phyloP scores from a whole-genome alignment of 2,329 filamentous ascomycete species.

The Rutstroemia sp. region DNA sequence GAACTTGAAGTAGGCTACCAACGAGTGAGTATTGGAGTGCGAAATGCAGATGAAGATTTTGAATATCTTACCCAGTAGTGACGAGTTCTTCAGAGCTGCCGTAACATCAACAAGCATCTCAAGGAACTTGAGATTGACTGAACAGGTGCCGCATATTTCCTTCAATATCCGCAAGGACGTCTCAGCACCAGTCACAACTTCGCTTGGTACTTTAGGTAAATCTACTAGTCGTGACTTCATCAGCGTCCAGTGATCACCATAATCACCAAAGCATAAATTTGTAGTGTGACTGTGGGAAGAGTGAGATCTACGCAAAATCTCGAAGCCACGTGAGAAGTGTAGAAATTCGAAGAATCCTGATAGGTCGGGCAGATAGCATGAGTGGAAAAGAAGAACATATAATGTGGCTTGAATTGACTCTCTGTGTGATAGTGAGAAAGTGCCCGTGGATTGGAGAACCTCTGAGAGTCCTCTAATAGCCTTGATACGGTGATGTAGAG shows the following conservation, averaged over 20 bases:
- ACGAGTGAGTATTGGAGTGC: background rate
- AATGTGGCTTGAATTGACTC: background rate
- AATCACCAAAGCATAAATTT: background rate
- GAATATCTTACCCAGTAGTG: background rate
- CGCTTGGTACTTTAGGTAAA: background rate
- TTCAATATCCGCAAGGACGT: background rate
- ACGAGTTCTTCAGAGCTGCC: background rate
- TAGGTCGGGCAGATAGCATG: background rate
- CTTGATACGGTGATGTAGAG: background rate
- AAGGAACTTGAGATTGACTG: background rate
- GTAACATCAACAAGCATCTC: background rate
- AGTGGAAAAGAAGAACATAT: background rate
- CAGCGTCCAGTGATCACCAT: background rate
- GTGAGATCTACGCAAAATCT: background rate
- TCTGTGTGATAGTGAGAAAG: background rate
- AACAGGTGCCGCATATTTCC: background rate
- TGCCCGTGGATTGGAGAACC: background rate
- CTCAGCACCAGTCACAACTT: background rate
- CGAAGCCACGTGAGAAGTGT: background rate
- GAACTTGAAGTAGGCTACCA: background rate
- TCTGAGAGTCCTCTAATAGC: background rate
- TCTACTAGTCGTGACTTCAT: background rate
- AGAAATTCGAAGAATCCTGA: background rate
- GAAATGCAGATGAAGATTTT: background rate
- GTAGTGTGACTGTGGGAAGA: background rate